Percentiles rank a stretch among this genome's conserved stretches.
Conservation (phyloP, 768 basidiomycete genomes). For the Fistulinella prunicolor region DNA sequence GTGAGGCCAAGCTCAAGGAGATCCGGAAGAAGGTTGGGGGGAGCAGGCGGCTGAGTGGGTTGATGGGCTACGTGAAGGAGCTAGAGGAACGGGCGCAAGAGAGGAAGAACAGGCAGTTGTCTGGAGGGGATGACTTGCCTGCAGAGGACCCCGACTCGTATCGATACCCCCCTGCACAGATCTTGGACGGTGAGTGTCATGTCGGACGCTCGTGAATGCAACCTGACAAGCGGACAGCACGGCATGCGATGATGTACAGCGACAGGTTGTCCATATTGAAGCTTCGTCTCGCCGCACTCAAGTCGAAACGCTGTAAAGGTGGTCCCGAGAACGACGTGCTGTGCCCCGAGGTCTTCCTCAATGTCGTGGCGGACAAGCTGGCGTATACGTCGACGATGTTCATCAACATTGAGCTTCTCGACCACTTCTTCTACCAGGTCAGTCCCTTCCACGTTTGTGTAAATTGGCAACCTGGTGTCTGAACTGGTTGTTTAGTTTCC, state of each 20-base stretch:
- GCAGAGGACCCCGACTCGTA: slow-evolving; percentile 67
- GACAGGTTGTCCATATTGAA: slow-evolving; percentile 83
- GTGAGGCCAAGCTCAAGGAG: slow-evolving; percentile 82
- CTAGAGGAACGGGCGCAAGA: slow-evolving; percentile 78
- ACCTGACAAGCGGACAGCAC: slow-evolving; percentile 50
- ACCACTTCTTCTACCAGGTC: slow-evolving; percentile 98
- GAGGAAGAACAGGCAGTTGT: slow-evolving; percentile 50
- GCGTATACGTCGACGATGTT: slow-evolving; percentile 97
- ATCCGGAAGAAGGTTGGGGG: slow-evolving; percentile 90
- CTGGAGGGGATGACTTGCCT: slow-evolving; percentile 36
- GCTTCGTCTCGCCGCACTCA: slow-evolving; percentile 80
- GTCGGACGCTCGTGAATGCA: neutral
- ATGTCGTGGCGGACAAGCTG: slow-evolving; percentile 95
- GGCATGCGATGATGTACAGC: slow-evolving; percentile 85
- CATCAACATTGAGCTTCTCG: slow-evolving; percentile 96
- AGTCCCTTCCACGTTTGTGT: slow-evolving; percentile 16
- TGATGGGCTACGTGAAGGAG: slow-evolving; percentile 78
- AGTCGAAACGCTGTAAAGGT: slow-evolving; percentile 81
- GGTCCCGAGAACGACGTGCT: slow-evolving; percentile 87
- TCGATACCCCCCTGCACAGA: slow-evolving; percentile 86
- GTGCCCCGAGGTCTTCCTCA: slow-evolving; percentile 96
- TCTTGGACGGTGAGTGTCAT: slow-evolving; percentile 75
- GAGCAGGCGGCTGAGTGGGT: slow-evolving; percentile 64
- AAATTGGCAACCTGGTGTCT: neutral
- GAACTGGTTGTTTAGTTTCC: slow-evolving; percentile 66